These are phyloP conservation scores for Annulohypoxylon truncatum DNA, from an alignment of 2,329 filamentous ascomycete genomes.

Conservation along the genomic window DNA sequence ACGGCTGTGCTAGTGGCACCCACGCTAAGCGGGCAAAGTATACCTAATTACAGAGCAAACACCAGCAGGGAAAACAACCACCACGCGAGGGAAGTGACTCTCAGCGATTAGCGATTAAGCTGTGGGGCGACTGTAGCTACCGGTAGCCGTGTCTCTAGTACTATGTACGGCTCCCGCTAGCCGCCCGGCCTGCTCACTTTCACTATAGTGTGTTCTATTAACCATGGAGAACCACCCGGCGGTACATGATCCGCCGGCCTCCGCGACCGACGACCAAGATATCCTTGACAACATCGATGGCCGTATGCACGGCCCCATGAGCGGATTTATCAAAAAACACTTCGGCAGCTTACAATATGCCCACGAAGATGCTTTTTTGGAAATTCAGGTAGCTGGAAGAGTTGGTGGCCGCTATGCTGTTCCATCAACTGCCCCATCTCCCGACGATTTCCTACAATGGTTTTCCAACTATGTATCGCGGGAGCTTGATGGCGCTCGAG, in stretches of 20 bases:
- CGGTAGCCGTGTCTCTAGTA: too few relatives aligned
- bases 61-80: too few relatives aligned
- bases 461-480: slow-evolving; percentile 33
- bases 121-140: too few relatives aligned
- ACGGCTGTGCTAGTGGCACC: too few relatives aligned
- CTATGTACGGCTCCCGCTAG: too few relatives aligned
- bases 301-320: slow-evolving; percentile 43
- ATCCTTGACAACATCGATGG: slow-evolving; percentile 42
- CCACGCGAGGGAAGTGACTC: too few relatives aligned
- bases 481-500: slow-evolving; percentile 31
- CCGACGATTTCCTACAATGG: slow-evolving; percentile 36
- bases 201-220: too few relatives aligned
- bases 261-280: slow-evolving; percentile 31
- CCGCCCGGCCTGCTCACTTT: too few relatives aligned
- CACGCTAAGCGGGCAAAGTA: too few relatives aligned
- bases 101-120: too few relatives aligned
- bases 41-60: too few relatives aligned
- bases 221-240: neutral
- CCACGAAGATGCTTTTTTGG: slow-evolving; percentile 20
- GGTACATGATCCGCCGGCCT: neutral
- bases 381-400: slow-evolving; percentile 27
- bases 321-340: slow-evolving; percentile 40
- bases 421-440: slow-evolving; percentile 28
- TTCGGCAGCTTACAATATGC: slow-evolving; percentile 37
- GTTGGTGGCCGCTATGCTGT: slow-evolving; percentile 18